Conservation (phyloP, 345 rosid species). For the Mercurialis annua region DNA sequence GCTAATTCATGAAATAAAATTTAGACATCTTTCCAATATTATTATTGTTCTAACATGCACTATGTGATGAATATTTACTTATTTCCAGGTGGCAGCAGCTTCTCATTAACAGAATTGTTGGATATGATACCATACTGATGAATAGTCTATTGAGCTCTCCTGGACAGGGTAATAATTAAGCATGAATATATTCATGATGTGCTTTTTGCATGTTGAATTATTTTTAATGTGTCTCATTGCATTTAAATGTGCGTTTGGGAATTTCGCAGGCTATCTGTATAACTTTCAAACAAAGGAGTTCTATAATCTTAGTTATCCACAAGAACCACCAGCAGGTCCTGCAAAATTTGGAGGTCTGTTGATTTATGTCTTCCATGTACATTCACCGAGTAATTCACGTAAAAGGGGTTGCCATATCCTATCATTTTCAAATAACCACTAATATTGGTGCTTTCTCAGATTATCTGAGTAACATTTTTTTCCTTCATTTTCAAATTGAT, state of each 20-base stretch:
- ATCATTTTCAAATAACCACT: neutral
- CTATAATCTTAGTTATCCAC: constrained; percentile 91
- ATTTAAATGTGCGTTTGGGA: constrained; percentile 3
- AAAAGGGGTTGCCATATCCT: neutral
- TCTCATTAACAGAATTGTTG: constrained; percentile 95
- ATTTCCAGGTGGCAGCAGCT: constrained; percentile 97
- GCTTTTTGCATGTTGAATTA: neutral
- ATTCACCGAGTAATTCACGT: neutral
- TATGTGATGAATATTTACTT: constrained; percentile 17
- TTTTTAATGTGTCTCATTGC: neutral
- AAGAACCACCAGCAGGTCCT: constrained; percentile 71
- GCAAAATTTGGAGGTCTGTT: constrained; percentile 86
- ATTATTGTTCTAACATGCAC: neutral
- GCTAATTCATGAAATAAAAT: neutral
- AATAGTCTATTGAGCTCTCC: constrained; percentile 84
- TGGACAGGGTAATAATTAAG: constrained; percentile 65
- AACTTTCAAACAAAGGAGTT: constrained; percentile 87
- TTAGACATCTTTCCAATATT: neutral
- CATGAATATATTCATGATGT: neutral
- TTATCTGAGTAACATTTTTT: neutral
- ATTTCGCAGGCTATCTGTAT: constrained; percentile 71
- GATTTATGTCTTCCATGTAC: constrained; percentile 4
- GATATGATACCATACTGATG: constrained; percentile 98
- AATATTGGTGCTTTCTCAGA: neutral
- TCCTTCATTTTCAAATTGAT: neutral